Conservation (phyloP, 257 asterid species). For the Catharanthus roseus region DNA sequence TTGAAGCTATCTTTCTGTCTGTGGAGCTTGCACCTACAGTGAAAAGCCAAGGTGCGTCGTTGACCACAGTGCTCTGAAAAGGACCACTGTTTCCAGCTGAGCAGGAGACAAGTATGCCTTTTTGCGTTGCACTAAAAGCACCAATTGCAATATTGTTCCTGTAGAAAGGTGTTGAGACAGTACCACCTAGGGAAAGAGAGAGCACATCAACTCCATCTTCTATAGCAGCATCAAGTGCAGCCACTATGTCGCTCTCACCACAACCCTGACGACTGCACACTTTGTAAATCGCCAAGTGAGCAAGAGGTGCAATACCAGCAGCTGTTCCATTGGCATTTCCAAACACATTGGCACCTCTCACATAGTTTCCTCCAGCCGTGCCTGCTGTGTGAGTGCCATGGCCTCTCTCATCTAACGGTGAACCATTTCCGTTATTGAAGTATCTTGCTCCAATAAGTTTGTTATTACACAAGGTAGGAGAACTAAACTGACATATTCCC, state of each 20-base stretch:
- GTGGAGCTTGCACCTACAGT: conserved; percentile 17
- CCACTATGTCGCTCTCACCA: conserved; percentile 13
- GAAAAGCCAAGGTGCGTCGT: conserved; percentile 20
- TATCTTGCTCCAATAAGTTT: conserved; percentile 18
- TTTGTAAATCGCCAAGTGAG: conserved; percentile 19
- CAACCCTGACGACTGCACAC: neutral
- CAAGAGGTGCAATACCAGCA: conserved; percentile 16
- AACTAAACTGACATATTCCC: conserved; percentile 5
- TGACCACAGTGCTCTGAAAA: neutral
- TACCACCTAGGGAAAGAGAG: conserved; percentile 1
- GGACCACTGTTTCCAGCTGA: conserved; percentile 16
- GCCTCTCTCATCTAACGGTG: neutral
- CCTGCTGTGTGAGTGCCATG: conserved; percentile 21
- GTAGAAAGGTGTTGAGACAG: neutral
- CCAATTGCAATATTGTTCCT: neutral
- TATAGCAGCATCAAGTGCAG: conserved; percentile 15
- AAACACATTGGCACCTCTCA: conserved; percentile 15
- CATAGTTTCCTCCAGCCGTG: conserved; percentile 20
- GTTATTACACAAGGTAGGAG: conserved; percentile 10
- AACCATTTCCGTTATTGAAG: neutral
- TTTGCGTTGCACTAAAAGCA: conserved; percentile 13
- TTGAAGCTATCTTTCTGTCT: conserved; percentile 14
- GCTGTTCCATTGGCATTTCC: conserved; percentile 22
- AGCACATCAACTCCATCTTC: conserved; percentile 16
- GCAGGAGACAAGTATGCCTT: conserved; percentile 15